Evolutionary conservation across 768 basidiomycete genomes (phyloP).

Genomic region (Tylopilus subfusipes): DNA sequence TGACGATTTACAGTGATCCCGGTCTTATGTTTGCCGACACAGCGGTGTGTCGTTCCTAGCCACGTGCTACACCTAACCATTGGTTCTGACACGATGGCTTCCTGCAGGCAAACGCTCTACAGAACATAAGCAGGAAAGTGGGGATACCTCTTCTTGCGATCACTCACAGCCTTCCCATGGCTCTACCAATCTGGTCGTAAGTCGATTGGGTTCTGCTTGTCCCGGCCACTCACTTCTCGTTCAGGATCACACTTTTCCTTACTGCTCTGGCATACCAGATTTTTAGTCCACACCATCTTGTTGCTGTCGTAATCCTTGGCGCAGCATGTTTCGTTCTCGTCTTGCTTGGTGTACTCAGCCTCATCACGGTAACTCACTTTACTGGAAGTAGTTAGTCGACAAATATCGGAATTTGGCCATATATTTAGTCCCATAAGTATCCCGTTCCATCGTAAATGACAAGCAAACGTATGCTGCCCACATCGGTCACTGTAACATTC

Average conservation of each 20-base stretch:
- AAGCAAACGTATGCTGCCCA: too few species aligned
- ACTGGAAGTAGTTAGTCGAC: background rate
- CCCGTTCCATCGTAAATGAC: too few species aligned
- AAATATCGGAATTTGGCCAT: too few species aligned
- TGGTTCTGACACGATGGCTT: background rate
- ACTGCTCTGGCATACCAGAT: background rate
- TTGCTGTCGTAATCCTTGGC: background rate
- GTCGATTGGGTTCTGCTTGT: background rate
- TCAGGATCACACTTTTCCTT: background rate
- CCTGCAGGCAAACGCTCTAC: background rate
- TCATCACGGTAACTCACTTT: background rate
- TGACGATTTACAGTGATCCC: background rate
- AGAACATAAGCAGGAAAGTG: too few species aligned
- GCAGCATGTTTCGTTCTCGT: background rate
- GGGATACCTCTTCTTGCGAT: background rate
- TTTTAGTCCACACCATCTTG: background rate
- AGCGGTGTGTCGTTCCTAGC: background rate
- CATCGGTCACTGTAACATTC: too few species aligned
- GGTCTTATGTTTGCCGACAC: background rate
- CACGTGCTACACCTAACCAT: too few species aligned
- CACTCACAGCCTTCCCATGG: background rate
- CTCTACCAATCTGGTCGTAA: background rate
- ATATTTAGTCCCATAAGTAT: too few species aligned
- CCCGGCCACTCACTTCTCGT: background rate
- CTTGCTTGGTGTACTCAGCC: background rate